Evolutionary conservation across 805 yeast species (phyloP).

Genomic region (Tetrapisispora fleetii): DNA sequence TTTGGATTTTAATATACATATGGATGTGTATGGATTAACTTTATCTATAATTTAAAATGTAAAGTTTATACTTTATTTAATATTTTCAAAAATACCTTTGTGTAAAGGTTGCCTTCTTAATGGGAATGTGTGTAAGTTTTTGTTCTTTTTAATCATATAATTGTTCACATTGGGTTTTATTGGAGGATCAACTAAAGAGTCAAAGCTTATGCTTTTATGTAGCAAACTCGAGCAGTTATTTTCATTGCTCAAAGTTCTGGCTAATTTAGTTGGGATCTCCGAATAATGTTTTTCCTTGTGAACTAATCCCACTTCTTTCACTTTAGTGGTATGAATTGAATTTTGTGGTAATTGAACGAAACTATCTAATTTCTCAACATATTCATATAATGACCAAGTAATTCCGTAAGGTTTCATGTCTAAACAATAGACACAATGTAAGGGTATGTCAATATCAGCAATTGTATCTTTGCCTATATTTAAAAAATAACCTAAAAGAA

Average conservation of each 20-base stretch:
- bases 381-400: constrained; percentile 83
- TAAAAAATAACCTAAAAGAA: constrained; percentile 78
- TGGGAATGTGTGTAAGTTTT: neutral
- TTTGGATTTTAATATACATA: neutral
- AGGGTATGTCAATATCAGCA: constrained; percentile 85
- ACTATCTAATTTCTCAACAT: constrained; percentile 68
- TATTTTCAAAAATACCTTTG: neutral
- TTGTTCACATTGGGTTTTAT: neutral
- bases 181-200: neutral
- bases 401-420: constrained; percentile 96
- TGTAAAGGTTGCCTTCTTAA: neutral
- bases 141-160: constrained; percentile 1
- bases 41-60: neutral
- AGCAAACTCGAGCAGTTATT: neutral
- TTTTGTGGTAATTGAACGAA: constrained; percentile 51
- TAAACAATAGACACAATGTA: constrained; percentile 80
- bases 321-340: constrained; percentile 38
- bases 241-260: constrained; percentile 1
- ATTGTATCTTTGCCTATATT: constrained; percentile 71
- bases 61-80: neutral
- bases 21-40: neutral
- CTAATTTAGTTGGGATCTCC: constrained; percentile 50
- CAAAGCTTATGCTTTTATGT: constrained; percentile 1
- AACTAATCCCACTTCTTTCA: constrained; percentile 59
- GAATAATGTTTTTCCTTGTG: constrained; percentile 61